These are phyloP conservation scores for Begonia peltatifolia DNA, from an alignment of 306 rosid genomes.

Conservation along the genomic window DNA sequence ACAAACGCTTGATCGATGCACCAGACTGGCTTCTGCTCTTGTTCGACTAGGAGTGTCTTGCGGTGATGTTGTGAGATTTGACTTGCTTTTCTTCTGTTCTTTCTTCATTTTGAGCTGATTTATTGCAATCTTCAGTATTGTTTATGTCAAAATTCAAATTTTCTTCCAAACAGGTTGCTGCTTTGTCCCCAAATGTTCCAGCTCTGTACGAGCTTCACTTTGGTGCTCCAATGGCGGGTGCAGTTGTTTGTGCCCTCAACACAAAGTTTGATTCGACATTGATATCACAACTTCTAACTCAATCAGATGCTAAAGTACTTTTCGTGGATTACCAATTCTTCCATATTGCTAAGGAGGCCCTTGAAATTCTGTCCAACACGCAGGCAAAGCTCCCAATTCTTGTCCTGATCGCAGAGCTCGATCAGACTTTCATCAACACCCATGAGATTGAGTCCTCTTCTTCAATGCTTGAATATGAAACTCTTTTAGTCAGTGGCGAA, in stretches of 20 bases:
- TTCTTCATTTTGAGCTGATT: neutral
- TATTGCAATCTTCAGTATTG: neutral
- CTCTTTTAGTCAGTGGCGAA: slow-evolving; percentile 35
- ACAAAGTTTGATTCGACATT: slow-evolving; percentile 48
- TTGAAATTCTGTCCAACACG: slow-evolving; percentile 29
- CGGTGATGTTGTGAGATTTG: slow-evolving; percentile 33
- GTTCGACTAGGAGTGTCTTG: slow-evolving; percentile 30
- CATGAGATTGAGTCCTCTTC: slow-evolving; percentile 3
- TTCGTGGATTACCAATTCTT: slow-evolving; percentile 49
- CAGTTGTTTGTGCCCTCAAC: slow-evolving; percentile 60
- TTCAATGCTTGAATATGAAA: slow-evolving; percentile 38
- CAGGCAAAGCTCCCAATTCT: slow-evolving; percentile 29
- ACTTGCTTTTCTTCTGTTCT: neutral
- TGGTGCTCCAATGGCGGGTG: slow-evolving; percentile 88
- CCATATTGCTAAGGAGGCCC: slow-evolving; percentile 44
- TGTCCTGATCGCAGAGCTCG: slow-evolving; percentile 41
- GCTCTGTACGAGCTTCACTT: slow-evolving; percentile 82
- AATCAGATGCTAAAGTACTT: slow-evolving; percentile 59
- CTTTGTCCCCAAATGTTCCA: slow-evolving; percentile 59
- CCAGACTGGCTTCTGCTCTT: slow-evolving; percentile 55
- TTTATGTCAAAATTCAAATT: neutral
- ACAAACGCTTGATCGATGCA: slow-evolving; percentile 56
- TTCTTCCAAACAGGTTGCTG: slow-evolving; percentile 49
- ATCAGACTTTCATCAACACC: slow-evolving; percentile 6
- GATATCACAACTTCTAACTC: slow-evolving; percentile 38